Base-by-base conservation (phyloP, 2,329 filamentous ascomycete species). In the Dactylellina parvicollis region DNA sequence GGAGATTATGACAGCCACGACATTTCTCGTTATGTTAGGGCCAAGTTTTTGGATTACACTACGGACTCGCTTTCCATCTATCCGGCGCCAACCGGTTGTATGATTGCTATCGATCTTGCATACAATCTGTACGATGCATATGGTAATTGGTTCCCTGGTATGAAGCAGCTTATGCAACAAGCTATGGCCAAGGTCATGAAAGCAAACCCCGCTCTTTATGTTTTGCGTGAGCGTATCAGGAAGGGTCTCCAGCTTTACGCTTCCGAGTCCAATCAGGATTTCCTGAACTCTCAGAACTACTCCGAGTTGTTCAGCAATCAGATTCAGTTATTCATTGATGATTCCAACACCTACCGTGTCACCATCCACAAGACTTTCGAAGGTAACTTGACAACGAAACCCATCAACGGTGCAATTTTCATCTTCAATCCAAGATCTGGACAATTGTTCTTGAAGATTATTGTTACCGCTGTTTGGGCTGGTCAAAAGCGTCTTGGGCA, bases 111-210 rank as follows among this genome's bases (percentile, higher is more conserved):
- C 74, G 95, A 99, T 83, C 85, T 99, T 78, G 94, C 95, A 0
- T 99, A 99, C 85, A 99, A 99, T 81, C 83, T 99, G 40, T 98
- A 98, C 84, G 98, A 95, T 5, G 95, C 95, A 0, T 99, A 96
- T 78, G 95, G 95, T 56, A 94, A 97, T 83, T 99, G 97, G 84
- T 99, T 99, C 88, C 95, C 95, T 50, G 95, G 95, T 79, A 83
- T 99, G 74, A 99, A 99, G 85, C 90, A 92, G 50, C 86, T 99
- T 22, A 85, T 99, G 24, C 96, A 99, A 81, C 94, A 98, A 81
- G 95, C 96, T 4, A 99, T 99, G 96, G 92, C 92, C 52, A 99
- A 99, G 88, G 88, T 99, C 80, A 99, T 99, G 95, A 99, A 99
- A 83, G 94, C 95, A 36, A 99, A 99, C 79, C 95, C 95, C 14